Conservation (phyloP, 208 protist species). For the Trypanosoma platydactyli region DNA sequence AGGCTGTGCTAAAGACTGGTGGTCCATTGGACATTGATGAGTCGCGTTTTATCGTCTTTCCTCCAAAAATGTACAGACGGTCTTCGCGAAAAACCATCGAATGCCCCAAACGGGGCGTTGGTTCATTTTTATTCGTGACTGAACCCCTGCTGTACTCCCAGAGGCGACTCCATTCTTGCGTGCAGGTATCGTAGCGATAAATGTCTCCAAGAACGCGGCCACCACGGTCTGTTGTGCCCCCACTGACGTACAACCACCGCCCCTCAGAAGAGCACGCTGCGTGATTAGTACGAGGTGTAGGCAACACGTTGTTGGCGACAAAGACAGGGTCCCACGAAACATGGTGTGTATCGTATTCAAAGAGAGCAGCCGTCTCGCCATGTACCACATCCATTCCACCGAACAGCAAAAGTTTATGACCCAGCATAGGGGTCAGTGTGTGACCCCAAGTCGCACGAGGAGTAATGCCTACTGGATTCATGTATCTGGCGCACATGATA, state of each 20-base stretch:
- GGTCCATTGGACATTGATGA: not conserved
- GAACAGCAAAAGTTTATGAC: constrained; percentile 55
- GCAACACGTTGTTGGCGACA: constrained; percentile 25
- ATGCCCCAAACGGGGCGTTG: constrained; percentile 66
- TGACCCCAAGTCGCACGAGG: constrained; percentile 70
- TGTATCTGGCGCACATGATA: constrained; percentile 79
- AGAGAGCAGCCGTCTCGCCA: constrained; percentile 46
- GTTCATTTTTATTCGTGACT: constrained; percentile 46
- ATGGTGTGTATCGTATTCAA: constrained; percentile 61
- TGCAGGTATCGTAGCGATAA: constrained; percentile 58
- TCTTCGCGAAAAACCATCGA: constrained; percentile 69
- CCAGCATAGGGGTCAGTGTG: constrained; percentile 60
- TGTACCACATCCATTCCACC: constrained; percentile 55
- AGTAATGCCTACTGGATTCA: constrained; percentile 56
- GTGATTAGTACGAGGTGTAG: constrained; percentile 62
- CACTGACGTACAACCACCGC: constrained; percentile 68
- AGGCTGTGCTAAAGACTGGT: constrained; percentile 11
- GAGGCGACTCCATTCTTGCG: constrained; percentile 62
- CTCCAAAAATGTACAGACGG: constrained; percentile 76
- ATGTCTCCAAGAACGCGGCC: constrained; percentile 51
- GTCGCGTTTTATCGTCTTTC: constrained; percentile 39
- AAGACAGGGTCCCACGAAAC: constrained; percentile 71
- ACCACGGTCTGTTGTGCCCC: constrained; percentile 45
- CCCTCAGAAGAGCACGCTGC: constrained; percentile 68
- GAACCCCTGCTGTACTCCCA: constrained; percentile 37